Evolutionary conservation across 768 basidiomycete species (phyloP).

Genomic region (Chalciporus sphaerocephalus): DNA sequence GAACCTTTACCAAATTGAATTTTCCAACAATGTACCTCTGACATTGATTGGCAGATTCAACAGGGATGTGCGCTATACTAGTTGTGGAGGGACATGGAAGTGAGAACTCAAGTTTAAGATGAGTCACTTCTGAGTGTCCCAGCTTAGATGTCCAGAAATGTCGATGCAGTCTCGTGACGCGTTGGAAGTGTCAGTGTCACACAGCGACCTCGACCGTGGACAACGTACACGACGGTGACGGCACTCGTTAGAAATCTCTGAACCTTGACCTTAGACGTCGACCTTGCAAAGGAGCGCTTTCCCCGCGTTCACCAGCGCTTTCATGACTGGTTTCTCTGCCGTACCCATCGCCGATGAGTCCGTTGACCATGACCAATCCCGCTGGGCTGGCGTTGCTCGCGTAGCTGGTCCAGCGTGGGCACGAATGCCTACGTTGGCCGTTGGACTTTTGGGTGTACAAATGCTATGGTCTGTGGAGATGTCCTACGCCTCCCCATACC

Average conservation of each 20-base stretch:
- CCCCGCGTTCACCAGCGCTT: background rate
- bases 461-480: conserved; percentile 94
- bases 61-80: no score
- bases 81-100: no score
- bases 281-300: conserved; percentile 10
- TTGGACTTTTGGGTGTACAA: conserved; percentile 80
- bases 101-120: no score
- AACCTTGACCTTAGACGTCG: background rate
- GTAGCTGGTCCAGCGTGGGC: conserved; percentile 67
- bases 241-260: background rate
- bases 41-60: no score
- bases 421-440: conserved; percentile 64
- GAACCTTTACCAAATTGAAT: no score
- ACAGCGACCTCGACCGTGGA: no score
- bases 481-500: conserved; percentile 90
- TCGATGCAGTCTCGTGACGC: no score
- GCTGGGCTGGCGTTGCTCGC: conserved; percentile 50
- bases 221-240: background rate
- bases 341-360: conserved; percentile 45
- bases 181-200: no score
- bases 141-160: no score
- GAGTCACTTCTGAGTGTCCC: no score
- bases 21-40: no score
- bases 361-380: conserved; percentile 32
- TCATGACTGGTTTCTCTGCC: conserved; percentile 51